Base-by-base conservation (phyloP, 306 rosid species). In the Erythrophleum fordii region DNA sequence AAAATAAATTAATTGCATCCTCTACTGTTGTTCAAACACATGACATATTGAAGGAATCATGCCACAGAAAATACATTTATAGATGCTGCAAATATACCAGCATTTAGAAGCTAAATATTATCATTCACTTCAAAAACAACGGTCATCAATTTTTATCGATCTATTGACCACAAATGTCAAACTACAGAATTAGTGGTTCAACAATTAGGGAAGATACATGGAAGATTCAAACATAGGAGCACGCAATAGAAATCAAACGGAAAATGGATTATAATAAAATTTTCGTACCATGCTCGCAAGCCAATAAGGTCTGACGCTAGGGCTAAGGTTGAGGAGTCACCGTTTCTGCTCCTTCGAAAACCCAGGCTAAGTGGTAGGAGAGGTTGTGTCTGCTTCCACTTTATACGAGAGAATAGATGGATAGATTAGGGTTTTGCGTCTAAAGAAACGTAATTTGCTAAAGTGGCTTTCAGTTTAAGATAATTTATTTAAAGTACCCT, bases 211-310 rank as follows among this genome's bases (percentile, higher is more conserved):
- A 12, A n/a, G 22, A 52, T 12, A 5, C 12, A 1, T 11, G 45
- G 16, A 16, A 20, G 56, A 0, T 52, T 29, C 66, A 51, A 44
- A 23, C 13, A 42, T 14, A 31, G 18, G 35, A 6, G 20, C 11
- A 31, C 12, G 18, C 0, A 35, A 72, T 9, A 28, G 41, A 2
- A 34, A 4, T 35, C 20, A 70, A 46, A 13, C 42, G 0, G 28
- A 11, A 34, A 5, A 8, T 7, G 64, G 18, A 20, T 31, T 3
- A 16, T 14, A 42, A 16, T 2, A 2, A 14, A 23, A 23, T 46
- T 22, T 18, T 48, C 79, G 61, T 69, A 87, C 91, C 91, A 87
- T 87, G 83, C 14, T 62, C 74, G 37, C 58, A 45, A 76, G 49
- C n/a, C 31, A 71, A n/a, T 13, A 52, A 41, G 81, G 70, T 51